Percentiles rank a stretch among this genome's conserved stretches.
These are phyloP conservation scores for Mucor indicus DNA, from an alignment of 371 early-diverging fungal species.

Conservation along the genomic window DNA sequence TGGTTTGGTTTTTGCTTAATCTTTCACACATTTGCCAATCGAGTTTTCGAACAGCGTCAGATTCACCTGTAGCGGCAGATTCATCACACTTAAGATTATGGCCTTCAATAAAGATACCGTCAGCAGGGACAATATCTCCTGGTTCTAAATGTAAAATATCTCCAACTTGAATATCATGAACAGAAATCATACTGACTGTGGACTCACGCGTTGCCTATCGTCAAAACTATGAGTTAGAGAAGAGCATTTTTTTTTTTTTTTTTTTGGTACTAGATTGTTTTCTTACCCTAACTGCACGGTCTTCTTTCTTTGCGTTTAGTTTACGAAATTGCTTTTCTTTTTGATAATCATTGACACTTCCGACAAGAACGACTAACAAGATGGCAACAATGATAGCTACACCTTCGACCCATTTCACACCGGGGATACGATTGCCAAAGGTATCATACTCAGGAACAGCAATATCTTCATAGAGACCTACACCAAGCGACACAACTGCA, in stretches of 20 bases:
- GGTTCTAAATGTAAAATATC: constrained; percentile 89
- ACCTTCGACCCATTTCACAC: constrained; percentile 76
- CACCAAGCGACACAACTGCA: constrained; percentile 78
- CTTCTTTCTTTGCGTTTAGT: constrained; percentile 80
- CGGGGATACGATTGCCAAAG: constrained; percentile 32
- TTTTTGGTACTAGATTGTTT: background rate
- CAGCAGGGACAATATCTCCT: constrained; percentile 90
- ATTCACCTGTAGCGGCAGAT: constrained; percentile 90
- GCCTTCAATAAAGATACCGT: constrained; percentile 82
- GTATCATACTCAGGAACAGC: constrained; percentile 37
- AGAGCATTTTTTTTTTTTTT: background rate
- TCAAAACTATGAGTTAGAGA: background rate
- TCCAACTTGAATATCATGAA: constrained; percentile 84
- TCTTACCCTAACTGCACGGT: constrained; percentile 67
- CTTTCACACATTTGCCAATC: constrained; percentile 27
- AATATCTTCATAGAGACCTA: constrained; percentile 85
- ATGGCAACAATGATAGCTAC: constrained; percentile 79
- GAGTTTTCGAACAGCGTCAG: constrained; percentile 69
- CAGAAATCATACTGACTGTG: constrained; percentile 72
- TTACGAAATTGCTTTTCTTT: constrained; percentile 87
- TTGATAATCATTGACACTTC: constrained; percentile 81
- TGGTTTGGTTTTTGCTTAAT: background rate
- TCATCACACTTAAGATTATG: constrained; percentile 89
- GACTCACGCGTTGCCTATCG: constrained; percentile 73
- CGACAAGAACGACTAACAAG: constrained; percentile 75